Percentiles rank a stretch among this genome's conserved stretches.
Evolutionary conservation across 1,284 basidiomycete genomes (phyloP).

Genomic region (Cutaneotrichosporon sp.): DNA sequence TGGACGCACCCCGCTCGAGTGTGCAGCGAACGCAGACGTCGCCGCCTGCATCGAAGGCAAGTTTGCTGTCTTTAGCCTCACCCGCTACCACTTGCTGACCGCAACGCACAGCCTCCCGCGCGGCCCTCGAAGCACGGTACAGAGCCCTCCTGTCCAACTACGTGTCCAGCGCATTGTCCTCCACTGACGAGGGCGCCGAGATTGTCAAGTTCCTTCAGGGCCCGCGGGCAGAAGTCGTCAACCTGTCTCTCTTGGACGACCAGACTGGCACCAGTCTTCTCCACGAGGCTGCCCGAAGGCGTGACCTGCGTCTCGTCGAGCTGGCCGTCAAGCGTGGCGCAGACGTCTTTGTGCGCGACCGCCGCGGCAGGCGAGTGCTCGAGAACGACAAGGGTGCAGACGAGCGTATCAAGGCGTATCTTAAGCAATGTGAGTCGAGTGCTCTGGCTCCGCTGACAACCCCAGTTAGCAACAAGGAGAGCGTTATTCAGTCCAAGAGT

Average conservation of each 20-base stretch:
- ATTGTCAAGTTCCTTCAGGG: slow-evolving; percentile 52
- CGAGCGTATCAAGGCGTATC: slow-evolving; percentile 74
- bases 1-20: slow-evolving; percentile 67
- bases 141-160: slow-evolving; percentile 68
- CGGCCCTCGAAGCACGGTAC: slow-evolving; percentile 70
- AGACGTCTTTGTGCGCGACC: slow-evolving; percentile 83
- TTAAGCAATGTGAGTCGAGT: slow-evolving; percentile 66
- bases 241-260: slow-evolving; percentile 58
- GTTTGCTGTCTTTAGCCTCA: slow-evolving; percentile 19
- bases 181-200: slow-evolving; percentile 32
- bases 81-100: neutral
- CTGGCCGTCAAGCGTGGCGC: slow-evolving; percentile 77
- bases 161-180: slow-evolving; percentile 57
- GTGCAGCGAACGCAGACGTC: slow-evolving; percentile 58
- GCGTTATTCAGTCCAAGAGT: slow-evolving; percentile 34
- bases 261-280: slow-evolving; percentile 72
- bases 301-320: slow-evolving; percentile 77
- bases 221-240: slow-evolving; percentile 50
- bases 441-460: slow-evolving; percentile 21
- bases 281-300: slow-evolving; percentile 79
- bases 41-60: slow-evolving; percentile 71
- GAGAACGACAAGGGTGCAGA: slow-evolving; percentile 58
- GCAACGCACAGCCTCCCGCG: slow-evolving; percentile 62
- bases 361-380: slow-evolving; percentile 66
- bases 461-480: slow-evolving; percentile 74